Evolutionary conservation across 306 rosid species (phyloP), one percentile per base, ranked within the genome.

Genomic region (Sechiopsis laciniata): DNA sequence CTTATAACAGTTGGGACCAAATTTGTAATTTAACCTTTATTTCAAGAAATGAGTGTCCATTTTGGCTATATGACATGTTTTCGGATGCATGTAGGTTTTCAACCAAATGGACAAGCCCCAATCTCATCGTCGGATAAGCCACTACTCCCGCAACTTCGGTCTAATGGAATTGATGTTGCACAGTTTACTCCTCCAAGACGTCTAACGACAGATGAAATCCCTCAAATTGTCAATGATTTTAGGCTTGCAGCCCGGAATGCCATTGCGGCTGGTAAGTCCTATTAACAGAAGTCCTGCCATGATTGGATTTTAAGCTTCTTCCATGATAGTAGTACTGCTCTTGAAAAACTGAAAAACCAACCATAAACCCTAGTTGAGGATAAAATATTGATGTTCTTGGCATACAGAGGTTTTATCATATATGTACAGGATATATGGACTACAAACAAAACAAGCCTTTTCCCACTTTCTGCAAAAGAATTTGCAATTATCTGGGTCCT

Each of bases 231-330:
- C 21, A 78, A 88, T 40, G 83, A 90, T 75, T 90, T 86, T 65
- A 82, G 86, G 74, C 77, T 73, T 45, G 91, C 89, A 7, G 87
- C 89, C 29, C 77, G 80, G 59, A 87, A 85, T 69, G 91, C 91
- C 22, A 90, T 90, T 6, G 85, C 88, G 86, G 96, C 91, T 50
- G 96, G 96, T 90, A 75, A 78, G 32, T 71, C 51, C 20, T 26
- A 35, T 32, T 32, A 32, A 62, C 68, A 32, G 48, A 7, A 62
- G 21, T 29, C 48, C 15, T 64, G 7, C 24, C 29, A 11, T 64
- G 69, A 7, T 63, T 63, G 20, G 50, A 63, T 63, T 63, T 63
- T 35, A 32, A 63, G 69, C 69, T 63, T 24, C 69, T 63, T 40
- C 29, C 66, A 0, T 24, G 68, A 26, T 26, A 35, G 69, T 2